A percentile compares a stretch with the other conserved stretches of the same genome.
These are phyloP conservation scores for Nidularia sp. DNA, from an alignment of 768 basidiomycete species.

Conservation along the genomic window DNA sequence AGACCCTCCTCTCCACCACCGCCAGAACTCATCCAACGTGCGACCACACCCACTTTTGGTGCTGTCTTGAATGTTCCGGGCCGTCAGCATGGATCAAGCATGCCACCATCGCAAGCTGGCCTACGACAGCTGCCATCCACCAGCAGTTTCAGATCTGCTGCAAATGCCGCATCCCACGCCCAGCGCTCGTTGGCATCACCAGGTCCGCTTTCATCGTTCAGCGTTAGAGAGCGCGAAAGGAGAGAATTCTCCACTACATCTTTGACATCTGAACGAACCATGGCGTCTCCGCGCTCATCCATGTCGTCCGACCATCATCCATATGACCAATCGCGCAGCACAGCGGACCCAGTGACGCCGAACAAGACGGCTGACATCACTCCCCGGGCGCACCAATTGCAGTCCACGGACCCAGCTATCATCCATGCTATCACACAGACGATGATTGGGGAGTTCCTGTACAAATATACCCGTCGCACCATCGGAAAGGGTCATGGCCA, in stretches of 20 bases:
- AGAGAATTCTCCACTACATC: constrained; percentile 66
- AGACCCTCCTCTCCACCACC: constrained; percentile 93
- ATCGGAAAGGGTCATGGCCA: constrained; percentile 91
- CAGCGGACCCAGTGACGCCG: constrained; percentile 37
- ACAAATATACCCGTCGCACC: constrained; percentile 90
- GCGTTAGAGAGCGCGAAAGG: constrained; percentile 47
- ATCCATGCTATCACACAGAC: constrained; percentile 99
- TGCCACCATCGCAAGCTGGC: constrained; percentile 65
- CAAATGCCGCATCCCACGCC: constrained; percentile 53
- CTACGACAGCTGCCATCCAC: constrained; percentile 75
- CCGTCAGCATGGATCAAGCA: constrained; percentile 69
- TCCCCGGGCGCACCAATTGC: constrained; percentile 30
- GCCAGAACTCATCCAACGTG: constrained; percentile 86
- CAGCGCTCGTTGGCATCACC: constrained; percentile 36
- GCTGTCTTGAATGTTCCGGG: constrained; percentile 54
- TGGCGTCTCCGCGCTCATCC: constrained; percentile 73
- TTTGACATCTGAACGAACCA: constrained; percentile 63
- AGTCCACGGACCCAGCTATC: constrained; percentile 79
- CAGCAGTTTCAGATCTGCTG: constrained; percentile 78
- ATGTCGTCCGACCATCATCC: constrained; percentile 74
- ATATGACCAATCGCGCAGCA: constrained; percentile 33
- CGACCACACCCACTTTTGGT: constrained; percentile 82
- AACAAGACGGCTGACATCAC: constrained; percentile 41
- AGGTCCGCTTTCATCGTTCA: constrained; percentile 43
- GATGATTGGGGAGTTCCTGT: constrained; percentile 99